These are phyloP conservation scores for Medicago arabica DNA, from an alignment of 306 rosid genomes.

Conservation along the genomic window DNA sequence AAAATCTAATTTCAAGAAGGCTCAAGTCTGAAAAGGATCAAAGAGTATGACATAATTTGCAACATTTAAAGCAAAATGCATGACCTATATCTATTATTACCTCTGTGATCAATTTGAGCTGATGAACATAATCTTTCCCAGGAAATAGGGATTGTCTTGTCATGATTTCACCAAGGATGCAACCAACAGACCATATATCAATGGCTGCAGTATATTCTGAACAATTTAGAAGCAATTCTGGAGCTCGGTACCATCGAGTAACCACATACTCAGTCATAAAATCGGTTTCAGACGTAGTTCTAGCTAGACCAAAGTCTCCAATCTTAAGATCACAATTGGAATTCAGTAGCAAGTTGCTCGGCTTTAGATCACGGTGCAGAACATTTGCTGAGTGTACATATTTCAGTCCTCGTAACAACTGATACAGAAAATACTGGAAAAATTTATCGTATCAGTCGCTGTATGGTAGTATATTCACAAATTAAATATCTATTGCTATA, in stretches of 20 bases:
- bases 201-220: slow-evolving; percentile 95
- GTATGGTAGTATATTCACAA: slow-evolving; percentile 32
- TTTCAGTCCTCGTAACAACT: slow-evolving; percentile 90
- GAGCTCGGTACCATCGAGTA: slow-evolving; percentile 98
- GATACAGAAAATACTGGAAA: slow-evolving; percentile 92
- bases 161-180: slow-evolving; percentile 93
- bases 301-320: slow-evolving; percentile 97
- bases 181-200: slow-evolving; percentile 98
- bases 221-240: slow-evolving; percentile 94
- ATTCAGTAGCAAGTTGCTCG: slow-evolving; percentile 88
- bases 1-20: slow-evolving; percentile 3
- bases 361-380: slow-evolving; percentile 95
- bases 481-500: slow-evolving; percentile 5
- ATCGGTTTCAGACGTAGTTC: slow-evolving; percentile 98
- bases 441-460: slow-evolving; percentile 61
- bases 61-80: slow-evolving; percentile 15
- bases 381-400: slow-evolving; percentile 91
- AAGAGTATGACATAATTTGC: slow-evolving; percentile 5
- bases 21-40: not conserved
- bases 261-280: slow-evolving; percentile 98
- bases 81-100: slow-evolving; percentile 45
- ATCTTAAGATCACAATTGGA: slow-evolving; percentile 96
- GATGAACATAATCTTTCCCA: slow-evolving; percentile 91
- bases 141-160: slow-evolving; percentile 84
- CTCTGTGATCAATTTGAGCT: slow-evolving; percentile 87